Percentiles rank a stretch among this genome's conserved stretches.
Evolutionary conservation across 306 rosid species (phyloP).

Genomic region (Cucumis hystrix): DNA sequence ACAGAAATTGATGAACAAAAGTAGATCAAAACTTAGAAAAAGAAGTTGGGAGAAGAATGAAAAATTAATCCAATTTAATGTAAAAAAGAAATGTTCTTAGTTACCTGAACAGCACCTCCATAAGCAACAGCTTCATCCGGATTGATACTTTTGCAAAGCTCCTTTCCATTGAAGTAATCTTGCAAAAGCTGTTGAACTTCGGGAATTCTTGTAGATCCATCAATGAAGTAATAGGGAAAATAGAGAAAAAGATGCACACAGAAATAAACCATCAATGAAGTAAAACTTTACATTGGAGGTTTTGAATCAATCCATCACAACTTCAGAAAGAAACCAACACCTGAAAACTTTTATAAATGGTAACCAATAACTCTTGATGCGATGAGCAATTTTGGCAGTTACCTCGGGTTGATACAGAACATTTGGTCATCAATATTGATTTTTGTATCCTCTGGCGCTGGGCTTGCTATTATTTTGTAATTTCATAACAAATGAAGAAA

Average conservation of each 20-base stretch:
- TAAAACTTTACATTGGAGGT: neutral
- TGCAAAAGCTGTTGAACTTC: too few species aligned
- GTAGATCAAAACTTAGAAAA: too few species aligned
- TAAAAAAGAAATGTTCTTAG: too few species aligned
- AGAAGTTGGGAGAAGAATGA: too few species aligned
- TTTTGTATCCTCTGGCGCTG: neutral
- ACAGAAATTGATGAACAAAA: too few species aligned
- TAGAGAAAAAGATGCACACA: neutral
- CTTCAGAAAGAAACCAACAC: neutral
- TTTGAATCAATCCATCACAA: neutral
- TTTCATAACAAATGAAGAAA: neutral
- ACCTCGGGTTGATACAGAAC: neutral
- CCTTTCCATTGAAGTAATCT: too few species aligned
- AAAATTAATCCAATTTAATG: too few species aligned
- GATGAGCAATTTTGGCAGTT: neutral
- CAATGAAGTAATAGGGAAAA: too few species aligned
- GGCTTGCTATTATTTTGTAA: too few species aligned
- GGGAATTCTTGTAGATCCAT: too few species aligned
- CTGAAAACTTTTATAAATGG: neutral
- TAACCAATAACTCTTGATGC: neutral
- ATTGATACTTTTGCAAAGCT: slow-evolving; percentile 29
- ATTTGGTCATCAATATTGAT: neutral
- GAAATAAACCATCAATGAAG: neutral
- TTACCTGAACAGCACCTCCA: slow-evolving; percentile 64
- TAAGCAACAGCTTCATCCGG: slow-evolving; percentile 85